These are phyloP conservation scores for Ceratobasidium sp. DNA, from an alignment of 1,284 basidiomycete species.

Conservation along the genomic window DNA sequence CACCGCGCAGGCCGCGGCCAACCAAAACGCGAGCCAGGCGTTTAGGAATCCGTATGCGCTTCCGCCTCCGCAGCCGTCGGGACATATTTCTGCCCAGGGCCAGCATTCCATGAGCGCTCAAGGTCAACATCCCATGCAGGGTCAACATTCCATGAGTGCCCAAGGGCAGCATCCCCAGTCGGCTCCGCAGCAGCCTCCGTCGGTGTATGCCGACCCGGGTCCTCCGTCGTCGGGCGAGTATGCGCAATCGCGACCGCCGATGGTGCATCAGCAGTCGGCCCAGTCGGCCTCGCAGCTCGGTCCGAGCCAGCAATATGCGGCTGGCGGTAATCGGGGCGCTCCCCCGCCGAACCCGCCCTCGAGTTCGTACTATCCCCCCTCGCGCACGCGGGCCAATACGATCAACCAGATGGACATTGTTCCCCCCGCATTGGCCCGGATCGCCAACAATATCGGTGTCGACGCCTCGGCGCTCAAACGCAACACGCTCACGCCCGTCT, in stretches of 20 bases:
- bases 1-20: constrained; percentile 70
- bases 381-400: constrained; percentile 83
- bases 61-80: constrained; percentile 11
- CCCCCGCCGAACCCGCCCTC: constrained; percentile 52
- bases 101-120: constrained; percentile 6
- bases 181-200: constrained; percentile 48
- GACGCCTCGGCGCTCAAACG: constrained; percentile 77
- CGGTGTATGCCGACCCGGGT: constrained; percentile 42
- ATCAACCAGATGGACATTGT: constrained; percentile 87
- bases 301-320: constrained; percentile 21
- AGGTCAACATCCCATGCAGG: constrained; percentile 56
- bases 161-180: constrained; percentile 41
- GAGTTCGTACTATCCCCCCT: constrained; percentile 71
- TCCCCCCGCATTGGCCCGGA: constrained; percentile 86
- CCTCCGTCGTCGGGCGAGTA: not conserved
- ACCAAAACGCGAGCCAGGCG: constrained; percentile 67
- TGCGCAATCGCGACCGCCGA: constrained; percentile 24
- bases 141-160: constrained; percentile 44
- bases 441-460: constrained; percentile 84
- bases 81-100: constrained; percentile 10
- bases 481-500: constrained; percentile 83
- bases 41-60: constrained; percentile 56
- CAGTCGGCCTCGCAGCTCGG: constrained; percentile 49
- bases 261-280: constrained; percentile 48
- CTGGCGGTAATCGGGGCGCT: constrained; percentile 34